These are phyloP conservation scores for Cichorium intybus DNA, from an alignment of 140 eudicot species.

Conservation along the genomic window DNA sequence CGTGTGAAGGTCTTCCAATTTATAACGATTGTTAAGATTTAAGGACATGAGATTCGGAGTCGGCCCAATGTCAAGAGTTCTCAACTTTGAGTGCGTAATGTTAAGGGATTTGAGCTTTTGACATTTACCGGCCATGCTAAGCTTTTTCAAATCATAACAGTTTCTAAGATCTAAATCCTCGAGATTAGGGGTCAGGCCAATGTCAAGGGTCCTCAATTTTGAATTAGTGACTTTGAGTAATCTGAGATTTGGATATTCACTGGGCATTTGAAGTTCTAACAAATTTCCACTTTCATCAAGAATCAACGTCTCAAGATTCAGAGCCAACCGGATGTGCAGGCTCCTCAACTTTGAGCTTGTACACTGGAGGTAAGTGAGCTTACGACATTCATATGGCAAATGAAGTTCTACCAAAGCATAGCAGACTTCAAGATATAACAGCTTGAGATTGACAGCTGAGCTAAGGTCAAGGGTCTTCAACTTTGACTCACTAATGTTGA, in stretches of 20 bases:
- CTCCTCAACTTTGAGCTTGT: not conserved
- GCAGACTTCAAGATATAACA: not conserved
- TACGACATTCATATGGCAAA: not conserved
- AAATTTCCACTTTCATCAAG: not conserved
- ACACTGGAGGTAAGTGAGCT: not conserved
- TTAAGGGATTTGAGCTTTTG: not conserved
- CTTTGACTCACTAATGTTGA: too few species aligned
- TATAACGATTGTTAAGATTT: too few species aligned
- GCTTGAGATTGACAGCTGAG: too few species aligned
- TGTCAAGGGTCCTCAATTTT: not conserved
- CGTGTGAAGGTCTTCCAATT: too few species aligned
- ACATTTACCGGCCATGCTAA: not conserved
- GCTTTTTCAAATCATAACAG: not conserved
- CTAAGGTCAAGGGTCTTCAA: too few species aligned
- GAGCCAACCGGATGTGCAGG: not conserved
- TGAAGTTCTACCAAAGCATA: not conserved
- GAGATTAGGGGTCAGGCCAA: not conserved
- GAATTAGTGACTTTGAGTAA: too few species aligned
- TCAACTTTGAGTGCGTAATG: not conserved
- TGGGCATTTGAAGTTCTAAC: too few species aligned
- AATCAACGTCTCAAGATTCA: not conserved
- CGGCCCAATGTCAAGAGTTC: not conserved
- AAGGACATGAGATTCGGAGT: too few species aligned
- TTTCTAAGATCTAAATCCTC: not conserved
- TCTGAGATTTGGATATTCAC: too few species aligned